Evolutionary conservation across 306 rosid genomes (phyloP), one percentile per base, ranked within the genome.

Genomic region (Quercus bicolor): DNA sequence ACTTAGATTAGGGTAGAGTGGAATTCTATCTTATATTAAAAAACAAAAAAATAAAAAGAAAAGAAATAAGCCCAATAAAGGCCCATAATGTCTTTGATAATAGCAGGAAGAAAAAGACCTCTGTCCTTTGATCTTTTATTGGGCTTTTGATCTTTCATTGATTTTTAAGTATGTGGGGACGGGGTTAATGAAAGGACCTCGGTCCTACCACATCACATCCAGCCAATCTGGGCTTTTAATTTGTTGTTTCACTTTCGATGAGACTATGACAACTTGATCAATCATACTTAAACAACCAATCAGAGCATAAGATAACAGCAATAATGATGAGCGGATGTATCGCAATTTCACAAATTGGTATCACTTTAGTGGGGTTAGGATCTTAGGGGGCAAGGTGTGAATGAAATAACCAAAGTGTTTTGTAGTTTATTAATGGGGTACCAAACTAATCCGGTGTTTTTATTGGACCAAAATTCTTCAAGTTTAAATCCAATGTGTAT

Each of bases 11-110:
- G 24, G 24, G 0, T 23, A 23, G 24, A 23, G 23, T 23, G 1
- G 1, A 23, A 23, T 23, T 23, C 24, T 23, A 23, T 23, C 24
- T 23, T 23, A 23, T 23, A 23, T 23, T 23, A 23, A 23, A 23
- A 23, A 23, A 23, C 1, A 23, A 23, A 23, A 23, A 23, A 23
- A 23, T 1, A 23, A 23, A 23, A 23, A 23, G 24, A 23, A 23
- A 23, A 48, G 53, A 48, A 2, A 48, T 48, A 48, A 48, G 53
- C 85, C 79, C 48, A 71, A 68, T 26, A 33, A 69, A 57, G 51
- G 45, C 56, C 68, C 26, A 24, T 24, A 70, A 28, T 82, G 61
- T 69, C 37, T 70, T 76, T 68, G 83, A 79, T 62, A 29, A n/a
- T 19, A 62, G 53, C 18, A 0, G 72, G 64, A 29, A 52, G 6